phyloP scores from a whole-genome alignment of 139 green algal species.

The Auxenochlorella pyrenoidosa region DNA sequence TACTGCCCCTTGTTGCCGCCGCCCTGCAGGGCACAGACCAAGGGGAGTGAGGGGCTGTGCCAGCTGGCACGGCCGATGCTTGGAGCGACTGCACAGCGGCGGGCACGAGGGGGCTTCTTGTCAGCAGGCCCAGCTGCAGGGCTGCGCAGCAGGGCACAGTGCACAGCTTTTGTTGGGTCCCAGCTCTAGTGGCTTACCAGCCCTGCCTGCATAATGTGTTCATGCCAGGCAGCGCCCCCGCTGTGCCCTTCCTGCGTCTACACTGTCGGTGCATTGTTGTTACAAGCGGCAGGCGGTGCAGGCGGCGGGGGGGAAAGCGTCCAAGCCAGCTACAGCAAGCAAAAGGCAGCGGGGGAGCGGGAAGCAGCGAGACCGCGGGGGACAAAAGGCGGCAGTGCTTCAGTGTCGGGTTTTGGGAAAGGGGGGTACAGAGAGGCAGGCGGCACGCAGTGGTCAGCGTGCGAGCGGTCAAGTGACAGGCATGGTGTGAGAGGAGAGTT shows the following conservation, averaged over 20 bases:
- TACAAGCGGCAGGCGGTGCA: not conserved
- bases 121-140: too few species aligned
- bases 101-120: too few species aligned
- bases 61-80: too few species aligned
- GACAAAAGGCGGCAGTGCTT: slow-evolving; percentile 9
- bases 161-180: too few species aligned
- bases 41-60: too few species aligned
- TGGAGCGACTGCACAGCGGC: too few species aligned
- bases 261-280: not conserved
- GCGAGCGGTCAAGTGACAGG: not conserved
- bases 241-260: not conserved
- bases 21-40: too few species aligned
- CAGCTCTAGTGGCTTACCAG: too few species aligned
- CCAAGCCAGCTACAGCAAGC: not conserved
- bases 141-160: too few species aligned
- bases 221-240: too few species aligned
- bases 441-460: not conserved
- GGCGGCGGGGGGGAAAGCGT: not conserved
- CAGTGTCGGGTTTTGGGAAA: not conserved
- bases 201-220: too few species aligned
- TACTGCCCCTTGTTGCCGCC: too few species aligned
- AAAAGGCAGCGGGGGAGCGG: not conserved
- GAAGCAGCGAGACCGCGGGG: not conserved
- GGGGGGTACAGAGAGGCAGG: not conserved
- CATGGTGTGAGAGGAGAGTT: not conserved